Conservation (phyloP, 2,329 filamentous ascomycete genomes). For the Cercospora sp. region DNA sequence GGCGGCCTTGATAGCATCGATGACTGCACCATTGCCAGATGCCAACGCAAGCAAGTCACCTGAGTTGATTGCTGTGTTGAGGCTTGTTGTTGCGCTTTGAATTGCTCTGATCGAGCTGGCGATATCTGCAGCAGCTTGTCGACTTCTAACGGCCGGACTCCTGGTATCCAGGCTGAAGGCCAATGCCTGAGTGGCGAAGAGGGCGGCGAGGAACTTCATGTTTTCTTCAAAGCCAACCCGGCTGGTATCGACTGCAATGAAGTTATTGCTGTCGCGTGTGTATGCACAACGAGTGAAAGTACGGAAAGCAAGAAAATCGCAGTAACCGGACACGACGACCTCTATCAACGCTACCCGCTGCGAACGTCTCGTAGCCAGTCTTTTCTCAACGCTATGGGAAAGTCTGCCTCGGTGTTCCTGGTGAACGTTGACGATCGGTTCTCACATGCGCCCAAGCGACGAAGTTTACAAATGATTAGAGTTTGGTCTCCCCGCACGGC, state of each 20-base stretch:
- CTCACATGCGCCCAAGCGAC: constrained; percentile 3
- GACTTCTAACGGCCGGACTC: constrained; percentile 11
- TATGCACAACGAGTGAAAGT: constrained; percentile 5
- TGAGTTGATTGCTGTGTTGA: constrained; percentile 14
- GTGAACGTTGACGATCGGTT: neutral
- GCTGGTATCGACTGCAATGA: neutral
- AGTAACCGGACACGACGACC: constrained; percentile 5
- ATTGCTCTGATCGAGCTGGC: constrained; percentile 17
- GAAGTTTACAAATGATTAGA: neutral
- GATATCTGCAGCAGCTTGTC: constrained; percentile 17
- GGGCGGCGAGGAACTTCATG: constrained; percentile 19
- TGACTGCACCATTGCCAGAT: constrained; percentile 12
- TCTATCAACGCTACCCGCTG: constrained; percentile 12
- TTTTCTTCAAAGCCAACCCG: constrained; percentile 6
- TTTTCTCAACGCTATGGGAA: neutral
- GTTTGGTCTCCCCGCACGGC: constrained; percentile 3
- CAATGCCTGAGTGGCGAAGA: constrained; percentile 15
- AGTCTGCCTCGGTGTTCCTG: constrained; percentile 12
- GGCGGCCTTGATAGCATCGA: constrained; percentile 17
- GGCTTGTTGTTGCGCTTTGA: constrained; percentile 12
- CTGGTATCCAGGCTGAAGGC: constrained; percentile 19
- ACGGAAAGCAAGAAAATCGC: constrained; percentile 5
- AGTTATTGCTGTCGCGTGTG: constrained; percentile 8
- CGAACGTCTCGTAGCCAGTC: constrained; percentile 12
- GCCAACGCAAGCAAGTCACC: constrained; percentile 10